Percentiles rank a stretch among this genome's conserved stretches.
Evolutionary conservation across 805 yeast genomes (phyloP).

Genomic region (Gaillardinia entomophila): DNA sequence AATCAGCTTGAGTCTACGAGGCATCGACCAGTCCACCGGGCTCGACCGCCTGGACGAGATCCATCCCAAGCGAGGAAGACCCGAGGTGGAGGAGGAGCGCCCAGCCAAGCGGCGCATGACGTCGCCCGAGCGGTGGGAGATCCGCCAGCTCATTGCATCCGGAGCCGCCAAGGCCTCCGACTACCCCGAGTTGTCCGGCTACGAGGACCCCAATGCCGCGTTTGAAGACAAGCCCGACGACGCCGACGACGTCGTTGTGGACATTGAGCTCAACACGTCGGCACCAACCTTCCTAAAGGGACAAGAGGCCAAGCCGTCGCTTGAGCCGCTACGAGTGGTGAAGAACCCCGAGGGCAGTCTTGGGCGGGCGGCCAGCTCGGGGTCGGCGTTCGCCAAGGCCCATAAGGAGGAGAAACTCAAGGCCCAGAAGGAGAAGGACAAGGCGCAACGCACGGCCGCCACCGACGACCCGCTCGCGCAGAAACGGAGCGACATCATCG

Average conservation of each 20-base stretch:
- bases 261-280: constrained; percentile 64
- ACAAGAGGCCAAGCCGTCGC: constrained; percentile 31
- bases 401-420: constrained; percentile 54
- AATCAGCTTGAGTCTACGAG: constrained; percentile 62
- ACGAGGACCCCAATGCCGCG: constrained; percentile 22
- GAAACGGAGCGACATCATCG: constrained; percentile 23
- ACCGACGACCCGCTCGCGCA: constrained; percentile 4
- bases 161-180: constrained; percentile 67
- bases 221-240: constrained; percentile 15
- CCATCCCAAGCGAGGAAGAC: constrained; percentile 1
- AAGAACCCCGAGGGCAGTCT: constrained; percentile 77
- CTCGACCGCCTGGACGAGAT: constrained; percentile 21
- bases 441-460: constrained; percentile 23
- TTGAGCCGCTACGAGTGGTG: constrained; percentile 51
- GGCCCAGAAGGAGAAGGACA: constrained; percentile 43
- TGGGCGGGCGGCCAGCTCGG: constrained; percentile 67
- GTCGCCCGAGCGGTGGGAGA: constrained; percentile 90
- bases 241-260: constrained; percentile 45
- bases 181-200: constrained; percentile 50
- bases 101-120: constrained; percentile 46
- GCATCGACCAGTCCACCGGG: constrained; percentile 70
- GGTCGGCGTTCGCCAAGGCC: constrained; percentile 62
- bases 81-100: background rate
- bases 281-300: constrained; percentile 73
- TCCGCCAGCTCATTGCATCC: constrained; percentile 73